phyloP scores from a whole-genome alignment of 2,329 filamentous ascomycete species.

The Alternaria dauci region DNA sequence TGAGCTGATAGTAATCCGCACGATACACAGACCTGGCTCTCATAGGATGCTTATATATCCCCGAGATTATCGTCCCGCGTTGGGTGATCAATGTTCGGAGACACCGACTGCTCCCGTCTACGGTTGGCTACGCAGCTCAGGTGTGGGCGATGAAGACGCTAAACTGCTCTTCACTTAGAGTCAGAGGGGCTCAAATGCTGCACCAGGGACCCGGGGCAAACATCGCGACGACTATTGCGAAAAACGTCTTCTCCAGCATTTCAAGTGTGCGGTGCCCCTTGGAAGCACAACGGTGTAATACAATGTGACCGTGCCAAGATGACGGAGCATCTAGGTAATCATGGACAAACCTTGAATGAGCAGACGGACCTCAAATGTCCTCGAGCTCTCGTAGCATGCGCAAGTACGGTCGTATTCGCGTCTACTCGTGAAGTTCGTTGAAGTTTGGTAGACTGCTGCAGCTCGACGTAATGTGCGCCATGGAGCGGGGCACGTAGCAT shows the following conservation, averaged over 20 bases:
- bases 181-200: too few relatives aligned
- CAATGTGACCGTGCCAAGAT: neutral
- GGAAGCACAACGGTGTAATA: neutral
- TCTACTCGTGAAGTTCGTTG: neutral
- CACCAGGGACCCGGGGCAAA: neutral
- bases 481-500: neutral
- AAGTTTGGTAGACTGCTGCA: neutral
- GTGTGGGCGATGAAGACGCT: too few relatives aligned
- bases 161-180: neutral
- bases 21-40: too few relatives aligned
- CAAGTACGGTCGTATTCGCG: neutral
- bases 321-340: neutral
- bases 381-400: neutral
- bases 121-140: too few relatives aligned
- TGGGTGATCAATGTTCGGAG: too few relatives aligned
- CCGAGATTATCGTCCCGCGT: too few relatives aligned
- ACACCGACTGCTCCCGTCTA: too few relatives aligned
- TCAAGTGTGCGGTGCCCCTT: neutral
- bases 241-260: too few relatives aligned
- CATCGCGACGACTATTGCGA: too few relatives aligned
- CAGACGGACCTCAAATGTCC: neutral
- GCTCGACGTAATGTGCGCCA: neutral
- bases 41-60: too few relatives aligned
- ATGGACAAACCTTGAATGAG: neutral
- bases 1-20: too few relatives aligned